Evolutionary conservation across 305 asterid genomes (phyloP).

Genomic region (Solanum hybrid): DNA sequence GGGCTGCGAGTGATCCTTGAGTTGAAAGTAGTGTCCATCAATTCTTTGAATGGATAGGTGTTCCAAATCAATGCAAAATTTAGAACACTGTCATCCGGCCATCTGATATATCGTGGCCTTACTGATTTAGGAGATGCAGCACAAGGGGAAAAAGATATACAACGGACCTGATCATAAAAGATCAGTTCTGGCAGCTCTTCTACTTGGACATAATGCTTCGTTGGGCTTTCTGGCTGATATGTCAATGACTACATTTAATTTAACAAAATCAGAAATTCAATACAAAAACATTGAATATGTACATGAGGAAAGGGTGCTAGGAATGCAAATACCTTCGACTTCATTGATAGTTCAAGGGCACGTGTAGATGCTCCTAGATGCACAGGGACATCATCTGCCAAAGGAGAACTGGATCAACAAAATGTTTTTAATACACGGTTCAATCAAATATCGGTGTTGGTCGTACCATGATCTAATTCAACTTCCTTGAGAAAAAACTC

Average conservation of each 20-base stretch:
- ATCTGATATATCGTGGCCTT: no score
- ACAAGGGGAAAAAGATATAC: no score
- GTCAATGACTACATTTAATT: not conserved
- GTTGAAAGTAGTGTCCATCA: no score
- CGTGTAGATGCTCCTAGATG: slow-evolving; percentile 15
- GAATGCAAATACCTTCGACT: slow-evolving; percentile 10
- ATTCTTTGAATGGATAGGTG: no score
- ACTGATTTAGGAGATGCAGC: no score
- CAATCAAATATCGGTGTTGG: no score
- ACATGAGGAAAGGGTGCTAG: not conserved
- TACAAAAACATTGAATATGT: not conserved
- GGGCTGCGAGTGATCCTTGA: not conserved
- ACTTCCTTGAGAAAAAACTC: no score
- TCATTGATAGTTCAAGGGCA: slow-evolving; percentile 17
- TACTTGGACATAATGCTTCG: slow-evolving; percentile 24
- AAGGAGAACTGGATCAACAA: not conserved
- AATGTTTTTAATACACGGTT: no score
- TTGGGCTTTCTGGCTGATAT: slow-evolving; percentile 24
- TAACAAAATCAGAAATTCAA: not conserved
- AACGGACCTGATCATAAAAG: not conserved
- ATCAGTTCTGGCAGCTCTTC: slow-evolving; percentile 30
- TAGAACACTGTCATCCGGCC: no score
- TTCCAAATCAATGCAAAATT: no score
- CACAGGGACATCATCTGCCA: not conserved
- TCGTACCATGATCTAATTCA: no score